Evolutionary conservation across 2,329 filamentous ascomycete species (phyloP).

Genomic region (Myotisia sp.): DNA sequence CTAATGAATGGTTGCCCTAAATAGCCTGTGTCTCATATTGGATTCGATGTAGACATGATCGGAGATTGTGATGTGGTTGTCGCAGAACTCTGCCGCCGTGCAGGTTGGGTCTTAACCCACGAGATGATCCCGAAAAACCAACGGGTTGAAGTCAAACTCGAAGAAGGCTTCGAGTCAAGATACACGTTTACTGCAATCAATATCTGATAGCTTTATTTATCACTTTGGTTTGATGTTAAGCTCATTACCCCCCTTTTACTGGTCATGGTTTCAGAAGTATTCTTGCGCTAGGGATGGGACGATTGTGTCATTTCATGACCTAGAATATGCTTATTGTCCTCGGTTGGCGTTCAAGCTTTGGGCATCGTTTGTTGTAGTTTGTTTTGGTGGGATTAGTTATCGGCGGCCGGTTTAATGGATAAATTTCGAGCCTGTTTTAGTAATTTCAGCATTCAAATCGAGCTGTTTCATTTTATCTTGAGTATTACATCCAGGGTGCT

Average conservation of each 20-base stretch:
- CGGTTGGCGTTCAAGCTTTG: too few species aligned
- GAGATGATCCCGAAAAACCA: constrained; percentile 65
- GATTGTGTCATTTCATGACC: too few species aligned
- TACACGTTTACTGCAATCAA: constrained; percentile 27
- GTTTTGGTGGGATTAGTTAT: too few species aligned
- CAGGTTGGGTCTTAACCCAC: constrained; percentile 67
- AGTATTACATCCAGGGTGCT: too few species aligned
- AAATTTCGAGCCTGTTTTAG: too few species aligned
- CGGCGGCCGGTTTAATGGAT: too few species aligned
- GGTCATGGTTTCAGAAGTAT: too few species aligned
- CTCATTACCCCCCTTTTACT: background rate
- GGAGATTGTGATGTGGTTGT: constrained; percentile 89
- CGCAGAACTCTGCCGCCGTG: constrained; percentile 65
- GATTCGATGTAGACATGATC: constrained; percentile 93
- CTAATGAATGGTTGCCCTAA: constrained; percentile 2
- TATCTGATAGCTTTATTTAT: background rate
- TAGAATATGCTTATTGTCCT: too few species aligned
- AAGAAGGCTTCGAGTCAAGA: constrained; percentile 35
- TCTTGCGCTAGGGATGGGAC: too few species aligned
- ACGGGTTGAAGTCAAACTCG: constrained; percentile 41
- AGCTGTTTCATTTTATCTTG: too few species aligned
- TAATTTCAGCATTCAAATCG: too few species aligned
- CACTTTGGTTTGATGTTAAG: background rate
- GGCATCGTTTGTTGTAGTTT: too few species aligned
- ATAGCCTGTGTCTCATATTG: constrained; percentile 67